Conservation (phyloP, 2,329 filamentous ascomycete genomes). For the Calcarisporium arbuscula region DNA sequence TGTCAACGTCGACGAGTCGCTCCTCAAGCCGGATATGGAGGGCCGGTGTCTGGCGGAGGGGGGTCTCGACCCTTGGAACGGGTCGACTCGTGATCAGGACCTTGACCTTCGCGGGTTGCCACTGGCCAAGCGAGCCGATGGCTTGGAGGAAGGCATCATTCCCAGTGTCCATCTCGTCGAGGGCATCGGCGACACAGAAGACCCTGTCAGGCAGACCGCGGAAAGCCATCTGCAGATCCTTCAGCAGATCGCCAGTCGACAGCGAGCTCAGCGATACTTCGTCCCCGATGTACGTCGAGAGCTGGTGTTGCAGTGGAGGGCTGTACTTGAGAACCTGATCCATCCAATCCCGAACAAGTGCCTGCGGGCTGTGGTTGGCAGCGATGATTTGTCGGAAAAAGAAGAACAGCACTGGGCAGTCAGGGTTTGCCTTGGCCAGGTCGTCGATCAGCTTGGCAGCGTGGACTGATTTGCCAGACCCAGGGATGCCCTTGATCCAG, state of each 20-base stretch:
- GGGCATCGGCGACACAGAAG: constrained; percentile 35
- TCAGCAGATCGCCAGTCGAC: constrained; percentile 21
- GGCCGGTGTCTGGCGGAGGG: constrained; percentile 17
- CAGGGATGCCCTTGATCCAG: constrained; percentile 30
- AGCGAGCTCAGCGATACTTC: constrained; percentile 2
- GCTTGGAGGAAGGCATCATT: constrained; percentile 23
- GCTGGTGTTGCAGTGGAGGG: constrained; percentile 18
- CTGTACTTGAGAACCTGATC: constrained; percentile 25
- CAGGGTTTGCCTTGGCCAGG: constrained; percentile 6
- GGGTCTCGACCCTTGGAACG: constrained; percentile 19
- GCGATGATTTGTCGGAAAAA: constrained; percentile 33
- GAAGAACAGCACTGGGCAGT: constrained; percentile 26
- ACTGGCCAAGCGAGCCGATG: constrained; percentile 24
- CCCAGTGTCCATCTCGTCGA: constrained; percentile 39
- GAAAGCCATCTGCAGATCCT: constrained; percentile 19
- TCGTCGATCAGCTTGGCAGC: constrained; percentile 20
- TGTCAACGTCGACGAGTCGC: constrained; percentile 30
- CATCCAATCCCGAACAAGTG: constrained; percentile 27
- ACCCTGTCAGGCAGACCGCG: constrained; percentile 16
- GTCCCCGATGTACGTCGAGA: constrained; percentile 11
- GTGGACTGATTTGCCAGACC: constrained; percentile 31
- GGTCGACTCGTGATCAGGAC: constrained; percentile 37
- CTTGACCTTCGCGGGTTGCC: constrained; percentile 27
- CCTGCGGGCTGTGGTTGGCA: constrained; percentile 23
- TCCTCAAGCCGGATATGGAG: constrained; percentile 29